phyloP scores from a whole-genome alignment of 805 yeast genomes.

The Candida anglica region DNA sequence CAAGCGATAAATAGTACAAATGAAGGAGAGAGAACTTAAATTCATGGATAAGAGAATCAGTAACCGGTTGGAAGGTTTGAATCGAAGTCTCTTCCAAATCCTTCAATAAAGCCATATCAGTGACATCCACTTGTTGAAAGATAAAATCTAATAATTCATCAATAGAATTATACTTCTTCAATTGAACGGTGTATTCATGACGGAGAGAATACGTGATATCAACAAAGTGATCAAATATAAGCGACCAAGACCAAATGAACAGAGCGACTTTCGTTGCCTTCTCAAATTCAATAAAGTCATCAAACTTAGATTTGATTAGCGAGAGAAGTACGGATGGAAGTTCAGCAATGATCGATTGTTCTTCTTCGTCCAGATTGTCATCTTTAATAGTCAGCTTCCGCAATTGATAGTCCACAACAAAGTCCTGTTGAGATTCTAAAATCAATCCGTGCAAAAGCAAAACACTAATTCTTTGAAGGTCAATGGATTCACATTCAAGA shows the following conservation, averaged over 20 bases:
- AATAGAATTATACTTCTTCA: constrained; percentile 45
- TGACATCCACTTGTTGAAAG: constrained; percentile 49
- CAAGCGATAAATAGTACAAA: constrained; percentile 47
- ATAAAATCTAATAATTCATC: constrained; percentile 49
- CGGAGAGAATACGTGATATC: constrained; percentile 64
- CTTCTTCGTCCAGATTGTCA: constrained; percentile 21
- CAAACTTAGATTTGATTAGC: constrained; percentile 20
- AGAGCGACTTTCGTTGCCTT: constrained; percentile 18
- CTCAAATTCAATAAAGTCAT: constrained; percentile 19
- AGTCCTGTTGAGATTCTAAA: constrained; percentile 48
- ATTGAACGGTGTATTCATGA: constrained; percentile 53
- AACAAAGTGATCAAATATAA: constrained; percentile 58
- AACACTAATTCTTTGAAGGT: constrained; percentile 42
- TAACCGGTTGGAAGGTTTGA: background rate
- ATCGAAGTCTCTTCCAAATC: constrained; percentile 8
- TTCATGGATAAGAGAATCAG: constrained; percentile 16
- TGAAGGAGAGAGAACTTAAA: constrained; percentile 41
- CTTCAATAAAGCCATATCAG: constrained; percentile 19
- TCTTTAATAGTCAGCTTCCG: constrained; percentile 31
- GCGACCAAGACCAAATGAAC: constrained; percentile 67
- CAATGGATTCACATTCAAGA: constrained; percentile 14
- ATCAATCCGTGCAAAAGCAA: constrained; percentile 38
- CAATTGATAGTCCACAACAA: constrained; percentile 60
- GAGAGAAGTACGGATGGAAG: constrained; percentile 42
- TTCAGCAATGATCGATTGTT: constrained; percentile 15